These are phyloP conservation scores for Magnaporthiopsis poae DNA, from an alignment of 2,329 filamentous ascomycete genomes.

Conservation along the genomic window DNA sequence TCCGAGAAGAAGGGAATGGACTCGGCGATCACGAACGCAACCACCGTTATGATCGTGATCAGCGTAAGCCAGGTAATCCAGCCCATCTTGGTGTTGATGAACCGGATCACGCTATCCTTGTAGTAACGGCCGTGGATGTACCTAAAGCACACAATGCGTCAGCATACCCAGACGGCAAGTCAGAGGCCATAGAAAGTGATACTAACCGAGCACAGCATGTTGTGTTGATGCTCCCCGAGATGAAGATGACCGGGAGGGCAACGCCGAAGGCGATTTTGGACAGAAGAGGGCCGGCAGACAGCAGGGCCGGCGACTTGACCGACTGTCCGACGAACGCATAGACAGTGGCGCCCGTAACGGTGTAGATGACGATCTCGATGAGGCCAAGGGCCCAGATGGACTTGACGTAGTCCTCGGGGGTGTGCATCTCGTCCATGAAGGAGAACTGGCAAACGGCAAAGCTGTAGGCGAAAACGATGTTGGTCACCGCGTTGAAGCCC, in stretches of 20 bases:
- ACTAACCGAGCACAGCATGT: conserved; percentile 26
- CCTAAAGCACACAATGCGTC: no score
- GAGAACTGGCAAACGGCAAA: conserved; percentile 42
- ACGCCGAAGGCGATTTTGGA: conserved; percentile 61
- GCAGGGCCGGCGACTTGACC: conserved; percentile 58
- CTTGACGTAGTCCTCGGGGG: conserved; percentile 36
- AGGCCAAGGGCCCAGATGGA: conserved; percentile 53
- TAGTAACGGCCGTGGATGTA: conserved; percentile 34
- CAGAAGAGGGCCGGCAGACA: conserved; percentile 49
- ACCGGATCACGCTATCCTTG: conserved; percentile 32
- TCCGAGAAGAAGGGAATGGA: conserved; percentile 65
- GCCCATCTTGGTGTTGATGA: conserved; percentile 38
- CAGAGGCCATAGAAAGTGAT: no score
- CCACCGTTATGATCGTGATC: conserved; percentile 45
- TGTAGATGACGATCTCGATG: conserved; percentile 56
- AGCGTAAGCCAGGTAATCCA: conserved; percentile 47
- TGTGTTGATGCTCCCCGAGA: conserved; percentile 62
- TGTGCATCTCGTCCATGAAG: conserved; percentile 46
- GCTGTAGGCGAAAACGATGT: conserved; percentile 64
- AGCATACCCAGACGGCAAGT: no score
- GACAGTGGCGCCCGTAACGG: conserved; percentile 55
- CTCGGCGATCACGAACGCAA: conserved; percentile 63
- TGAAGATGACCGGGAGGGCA: conserved; percentile 62
- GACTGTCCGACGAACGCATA: conserved; percentile 58
- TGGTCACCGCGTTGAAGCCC: conserved; percentile 52